These are phyloP conservation scores for Trichoderma virens DNA, from an alignment of 495 filamentous ascomycete species.

Conservation along the genomic window DNA sequence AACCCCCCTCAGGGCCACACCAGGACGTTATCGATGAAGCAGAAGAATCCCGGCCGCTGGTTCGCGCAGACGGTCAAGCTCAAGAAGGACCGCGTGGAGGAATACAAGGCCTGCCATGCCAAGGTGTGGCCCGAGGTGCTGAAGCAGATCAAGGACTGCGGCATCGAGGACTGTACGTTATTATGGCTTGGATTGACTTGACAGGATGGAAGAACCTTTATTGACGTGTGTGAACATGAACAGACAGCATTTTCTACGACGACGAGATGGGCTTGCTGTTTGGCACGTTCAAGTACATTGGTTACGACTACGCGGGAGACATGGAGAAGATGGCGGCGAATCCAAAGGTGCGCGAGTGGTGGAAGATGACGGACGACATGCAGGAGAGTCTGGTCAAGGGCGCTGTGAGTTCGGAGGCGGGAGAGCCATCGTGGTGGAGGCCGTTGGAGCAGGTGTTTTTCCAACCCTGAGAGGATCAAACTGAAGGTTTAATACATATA, in stretches of 20 bases:
- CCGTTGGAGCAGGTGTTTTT: conserved; percentile 66
- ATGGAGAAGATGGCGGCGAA: conserved; percentile 65
- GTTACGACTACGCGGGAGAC: conserved; percentile 58
- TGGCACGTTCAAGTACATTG: conserved; percentile 67
- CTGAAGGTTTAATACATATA: neutral
- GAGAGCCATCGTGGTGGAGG: conserved; percentile 63
- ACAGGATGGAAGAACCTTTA: too few relatives aligned
- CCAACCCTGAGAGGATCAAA: conserved; percentile 29
- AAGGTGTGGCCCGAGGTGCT: conserved; percentile 69
- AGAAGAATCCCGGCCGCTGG: conserved; percentile 39
- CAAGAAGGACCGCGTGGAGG: conserved; percentile 51
- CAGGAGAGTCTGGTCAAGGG: conserved; percentile 57
- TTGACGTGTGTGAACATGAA: too few relatives aligned
- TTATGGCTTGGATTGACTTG: too few relatives aligned
- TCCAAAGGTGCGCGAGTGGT: conserved; percentile 67
- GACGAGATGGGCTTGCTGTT: conserved; percentile 54
- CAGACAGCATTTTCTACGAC: conserved; percentile 68
- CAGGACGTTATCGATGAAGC: neutral
- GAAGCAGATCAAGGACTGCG: conserved; percentile 62
- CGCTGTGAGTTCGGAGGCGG: conserved; percentile 53
- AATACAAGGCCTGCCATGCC: conserved; percentile 66
- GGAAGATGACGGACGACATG: conserved; percentile 67
- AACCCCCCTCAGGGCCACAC: neutral
- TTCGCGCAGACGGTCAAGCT: conserved; percentile 65
- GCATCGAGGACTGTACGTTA: conserved; percentile 66